Evolutionary conservation across 1,139 yeast genomes (phyloP), one percentile per base, ranked within the genome.

Genomic region (Yarrowia galli): DNA sequence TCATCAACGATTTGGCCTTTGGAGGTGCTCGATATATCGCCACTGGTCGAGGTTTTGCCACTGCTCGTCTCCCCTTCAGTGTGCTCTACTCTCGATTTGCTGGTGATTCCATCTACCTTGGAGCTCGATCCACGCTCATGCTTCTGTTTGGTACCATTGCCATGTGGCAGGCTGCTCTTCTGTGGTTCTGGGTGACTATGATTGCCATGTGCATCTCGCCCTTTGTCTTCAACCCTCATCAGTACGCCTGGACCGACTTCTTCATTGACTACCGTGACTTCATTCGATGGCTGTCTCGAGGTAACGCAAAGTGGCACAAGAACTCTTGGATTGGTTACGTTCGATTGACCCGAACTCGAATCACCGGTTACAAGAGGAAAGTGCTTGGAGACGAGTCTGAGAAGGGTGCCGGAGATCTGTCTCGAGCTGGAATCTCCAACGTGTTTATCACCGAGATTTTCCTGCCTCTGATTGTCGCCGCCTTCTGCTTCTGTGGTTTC

Each of bases 11-110:
- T 83, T 84, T 95, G 82, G 87, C 97, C 70, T 95, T 93, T 78
- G 99, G 99, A 83, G 99, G 99, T 84, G 99, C 99, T 72, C 91
- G 98, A 81, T 95, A 95, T 84, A 95, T 95, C 78, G 92, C 98
- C 69, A 95, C 99, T 69, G 99, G 99, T 81, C 92, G 99, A 88
- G 98, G 98, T 80, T 92, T 95, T 78, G 99, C 99, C 53, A 95
- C 98, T 72, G 95, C 98, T 20, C 92, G 99, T 84, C 93, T 93
- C 77, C 98, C 98, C 73, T 95, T 96, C 83, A 89, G 97, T 60
- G 96, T 95, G 69, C 83, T 95, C 79, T 95, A 92, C 79, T 91
- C 98, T 58, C 90, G 99, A 81, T 95, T 96, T 82, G 98, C 99
- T 70, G 96, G 95, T 73, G 92, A 97, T 56, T 92, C 98, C 60